Base-by-base conservation (phyloP, 306 rosid genomes). In the Amphicarpaea edgeworthii region DNA sequence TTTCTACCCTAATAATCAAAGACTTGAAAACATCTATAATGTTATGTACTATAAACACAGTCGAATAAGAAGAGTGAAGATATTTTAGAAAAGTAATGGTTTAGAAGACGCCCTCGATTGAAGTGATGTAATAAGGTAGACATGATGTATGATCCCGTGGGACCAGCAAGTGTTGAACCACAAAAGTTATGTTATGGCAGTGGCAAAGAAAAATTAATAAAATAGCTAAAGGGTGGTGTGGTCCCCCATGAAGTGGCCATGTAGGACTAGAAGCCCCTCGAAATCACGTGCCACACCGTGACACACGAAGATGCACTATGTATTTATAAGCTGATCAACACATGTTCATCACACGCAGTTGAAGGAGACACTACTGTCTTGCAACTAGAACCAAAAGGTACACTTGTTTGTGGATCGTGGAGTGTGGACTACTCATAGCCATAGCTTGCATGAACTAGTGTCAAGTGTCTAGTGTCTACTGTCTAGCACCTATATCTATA, bases 251-350 rank as follows among this genome's bases (percentile, higher is more conserved):
- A 34, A 34, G 40, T 34, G 38, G 64, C 40, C 49, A 17, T 17
- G 16, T 50, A 63, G 70, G 30, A 63, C 9, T 66, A 55, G 72
- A 81, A 41, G 11, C 30, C n/a, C 73, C 55, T 61, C 43, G 62
- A 66, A 68, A 51, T 61, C 81, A 68, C 81, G 75, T 68, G 70
- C 83, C 53, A 14, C 26, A 0, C 43, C 49, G 14, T 37, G 28
- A 72, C 26, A 37, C 40, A n/a, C n/a, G n/a, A n/a, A n/a, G n/a
- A n/a, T n/a, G n/a, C n/a, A n/a, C n/a, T n/a, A n/a, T n/a, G n/a
- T n/a, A n/a, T n/a, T n/a, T 53, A 16, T 30, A 6, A 59, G 26
- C 16, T 37, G 26, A 62, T 43, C 24, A 21, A 45, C 45, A 68
- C 21, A 10, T 70, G 45, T 26, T n/a, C 54, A 2, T 14, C 28